Evolutionary conservation across 78 protist species (phyloP), one percentile per base, ranked within the genome.

Genomic region (Dictyostelium purpureum): DNA sequence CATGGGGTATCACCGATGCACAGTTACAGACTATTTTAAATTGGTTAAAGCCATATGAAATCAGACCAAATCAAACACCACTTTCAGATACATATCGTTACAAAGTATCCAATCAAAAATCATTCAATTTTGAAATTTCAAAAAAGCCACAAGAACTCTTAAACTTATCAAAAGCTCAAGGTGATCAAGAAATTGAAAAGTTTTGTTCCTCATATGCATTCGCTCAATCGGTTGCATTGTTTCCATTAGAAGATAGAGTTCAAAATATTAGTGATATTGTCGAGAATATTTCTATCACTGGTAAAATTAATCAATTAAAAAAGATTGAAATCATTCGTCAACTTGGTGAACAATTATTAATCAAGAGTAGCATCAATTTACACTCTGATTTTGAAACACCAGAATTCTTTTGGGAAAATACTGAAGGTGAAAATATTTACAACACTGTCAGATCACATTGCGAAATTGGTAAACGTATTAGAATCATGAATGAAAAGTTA

Each of bases 301-400:
- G 89, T 47, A 57, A 57, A 12, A 71, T 83, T 24, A 16, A 33
- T 33, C 45, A 52, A 19, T 37, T 67, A 26, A 28, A 77, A 16
- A 67, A 71, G 21, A 28, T 31, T 33, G 80, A 83, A 31, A 83
- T 83, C 4, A 49, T 67, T 7, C 38, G 45, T 24, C 75, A 71
- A 19, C 28, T 83, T 9, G 80, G 80, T 43, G 90, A 83, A 42
- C 90, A 83, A 83, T 47, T 70, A 28, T 37, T 45, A 21, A 54
- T 83, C 31, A 67, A 71, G 40, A 51, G 47, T 21, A 37, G 21
- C 6, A 40, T 83, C 7, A 83, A 83, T 83, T 47, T 83, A 37
- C 88, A 65, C 33, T 70, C 90, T 0, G 90, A 83, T 83, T 54
- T 56, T 7, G 90, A 83, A 42, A 83, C 90, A 52, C 90, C 90